Percentiles rank a stretch among this genome's conserved stretches.
Conservation (phyloP, 2,329 filamentous ascomycete genomes). For the Aureobasidium subglaciale region DNA sequence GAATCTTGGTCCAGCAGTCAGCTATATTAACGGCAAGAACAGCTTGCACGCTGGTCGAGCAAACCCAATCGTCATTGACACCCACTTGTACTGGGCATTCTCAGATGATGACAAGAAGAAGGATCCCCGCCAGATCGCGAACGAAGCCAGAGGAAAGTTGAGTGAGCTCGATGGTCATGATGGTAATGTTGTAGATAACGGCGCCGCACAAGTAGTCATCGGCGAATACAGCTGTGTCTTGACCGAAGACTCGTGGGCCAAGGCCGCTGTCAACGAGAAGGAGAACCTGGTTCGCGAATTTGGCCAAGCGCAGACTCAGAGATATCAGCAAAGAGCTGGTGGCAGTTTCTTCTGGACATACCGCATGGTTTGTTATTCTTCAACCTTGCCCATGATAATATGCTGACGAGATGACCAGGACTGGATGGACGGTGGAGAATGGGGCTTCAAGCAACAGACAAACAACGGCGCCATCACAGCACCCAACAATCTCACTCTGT, state of each 20-base stretch:
- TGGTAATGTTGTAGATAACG: constrained; percentile 43
- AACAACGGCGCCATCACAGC: constrained; percentile 38
- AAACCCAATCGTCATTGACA: constrained; percentile 50
- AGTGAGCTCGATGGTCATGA: constrained; percentile 39
- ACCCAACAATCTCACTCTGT: constrained; percentile 34
- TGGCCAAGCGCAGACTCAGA: constrained; percentile 41
- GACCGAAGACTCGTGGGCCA: constrained; percentile 43
- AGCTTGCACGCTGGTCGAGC: constrained; percentile 21
- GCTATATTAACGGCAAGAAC: constrained; percentile 41
- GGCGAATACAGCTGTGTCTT: constrained; percentile 55
- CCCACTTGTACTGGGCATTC: constrained; percentile 54
- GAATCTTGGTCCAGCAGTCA: constrained; percentile 41
- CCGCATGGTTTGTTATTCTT: constrained; percentile 39
- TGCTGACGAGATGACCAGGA: constrained; percentile 25
- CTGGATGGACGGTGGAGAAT: constrained; percentile 56
- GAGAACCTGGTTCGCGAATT: constrained; percentile 39
- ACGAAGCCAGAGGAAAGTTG: constrained; percentile 39
- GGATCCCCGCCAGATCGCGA: constrained; percentile 46
- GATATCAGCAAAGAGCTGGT: constrained; percentile 44
- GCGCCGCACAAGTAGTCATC: constrained; percentile 46
- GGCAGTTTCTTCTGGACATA: constrained; percentile 55
- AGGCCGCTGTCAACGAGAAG: constrained; percentile 28
- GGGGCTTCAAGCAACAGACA: constrained; percentile 51
- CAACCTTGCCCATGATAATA: neutral
- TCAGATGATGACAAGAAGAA: constrained; percentile 45